Evolutionary conservation across 495 filamentous ascomycete species (phyloP).

Genomic region (Penicillium paxilli): DNA sequence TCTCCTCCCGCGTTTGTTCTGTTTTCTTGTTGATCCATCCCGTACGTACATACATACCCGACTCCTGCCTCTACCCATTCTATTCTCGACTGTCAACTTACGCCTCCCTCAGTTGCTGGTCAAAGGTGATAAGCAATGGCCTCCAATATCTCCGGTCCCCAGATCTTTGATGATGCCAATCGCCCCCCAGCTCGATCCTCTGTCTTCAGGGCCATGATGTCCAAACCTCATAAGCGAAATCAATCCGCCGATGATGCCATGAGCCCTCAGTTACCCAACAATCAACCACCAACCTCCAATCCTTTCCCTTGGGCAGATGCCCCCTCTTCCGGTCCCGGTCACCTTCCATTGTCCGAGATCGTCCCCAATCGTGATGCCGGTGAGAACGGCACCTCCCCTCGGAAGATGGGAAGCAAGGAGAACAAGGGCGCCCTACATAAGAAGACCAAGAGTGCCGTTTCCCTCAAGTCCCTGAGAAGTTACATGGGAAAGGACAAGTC

Average conservation of each 20-base stretch:
- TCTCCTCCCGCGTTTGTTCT: not conserved
- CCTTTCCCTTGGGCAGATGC: slow-evolving; percentile 31
- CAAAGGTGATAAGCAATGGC: slow-evolving; percentile 42
- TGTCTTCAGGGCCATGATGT: slow-evolving; percentile 46
- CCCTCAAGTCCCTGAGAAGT: slow-evolving; percentile 58
- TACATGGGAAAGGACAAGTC: slow-evolving; percentile 56
- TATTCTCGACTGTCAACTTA: slow-evolving; percentile 7
- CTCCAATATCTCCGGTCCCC: slow-evolving; percentile 33
- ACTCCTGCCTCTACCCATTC: slow-evolving; percentile 15
- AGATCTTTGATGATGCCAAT: slow-evolving; percentile 47
- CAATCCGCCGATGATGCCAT: slow-evolving; percentile 41
- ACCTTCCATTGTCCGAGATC: slow-evolving; percentile 40
- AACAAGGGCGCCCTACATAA: slow-evolving; percentile 51
- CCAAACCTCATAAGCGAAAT: slow-evolving; percentile 42
- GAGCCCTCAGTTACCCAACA: slow-evolving; percentile 14
- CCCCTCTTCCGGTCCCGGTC: slow-evolving; percentile 17
- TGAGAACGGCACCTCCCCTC: slow-evolving; percentile 20
- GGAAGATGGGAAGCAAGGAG: slow-evolving; percentile 26
- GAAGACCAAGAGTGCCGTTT: slow-evolving; percentile 66
- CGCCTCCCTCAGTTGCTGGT: slow-evolving; percentile 29
- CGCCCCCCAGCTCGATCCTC: slow-evolving; percentile 40
- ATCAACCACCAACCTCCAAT: slow-evolving; percentile 15
- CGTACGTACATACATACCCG: slow-evolving; percentile 27
- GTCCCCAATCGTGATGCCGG: slow-evolving; percentile 39
- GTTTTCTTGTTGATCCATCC: slow-evolving; percentile 19